These are phyloP conservation scores for Candida namnaoensis DNA, from an alignment of 805 yeast genomes.

Conservation along the genomic window DNA sequence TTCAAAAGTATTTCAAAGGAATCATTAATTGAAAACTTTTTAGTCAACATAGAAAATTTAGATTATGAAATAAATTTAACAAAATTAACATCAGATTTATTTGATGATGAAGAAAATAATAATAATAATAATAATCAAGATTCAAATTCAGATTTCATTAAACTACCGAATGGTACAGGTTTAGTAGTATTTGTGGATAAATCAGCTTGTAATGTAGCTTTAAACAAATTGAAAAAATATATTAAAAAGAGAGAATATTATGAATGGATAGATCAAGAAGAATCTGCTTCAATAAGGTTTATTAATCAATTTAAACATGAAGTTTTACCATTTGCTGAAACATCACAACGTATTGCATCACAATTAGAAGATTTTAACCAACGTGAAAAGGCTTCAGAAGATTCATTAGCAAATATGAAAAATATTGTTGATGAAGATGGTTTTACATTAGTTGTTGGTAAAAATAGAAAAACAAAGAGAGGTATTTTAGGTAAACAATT, in stretches of 20 bases:
- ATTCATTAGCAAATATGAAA: slow-evolving; percentile 44
- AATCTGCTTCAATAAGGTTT: slow-evolving; percentile 32
- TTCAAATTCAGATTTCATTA: slow-evolving; percentile 18
- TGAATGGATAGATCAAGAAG: slow-evolving; percentile 24
- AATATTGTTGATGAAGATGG: slow-evolving; percentile 86
- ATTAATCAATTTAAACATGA: slow-evolving; percentile 27
- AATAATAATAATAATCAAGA: slow-evolving; percentile 14
- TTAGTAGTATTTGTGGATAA: slow-evolving; percentile 69
- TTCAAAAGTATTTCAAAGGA: slow-evolving; percentile 56
- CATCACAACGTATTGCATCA: slow-evolving; percentile 48
- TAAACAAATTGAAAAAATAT: slow-evolving; percentile 48
- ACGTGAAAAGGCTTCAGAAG: slow-evolving; percentile 56
- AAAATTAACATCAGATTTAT: slow-evolving; percentile 49
- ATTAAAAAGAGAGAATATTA: slow-evolving; percentile 24
- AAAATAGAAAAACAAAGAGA: slow-evolving; percentile 74
- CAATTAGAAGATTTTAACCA: slow-evolving; percentile 57
- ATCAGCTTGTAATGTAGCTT: slow-evolving; percentile 54
- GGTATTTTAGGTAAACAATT: slow-evolving; percentile 54
- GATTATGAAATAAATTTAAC: slow-evolving; percentile 44
- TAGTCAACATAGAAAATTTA: slow-evolving; percentile 32
- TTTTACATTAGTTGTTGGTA: slow-evolving; percentile 82
- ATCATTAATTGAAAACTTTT: slow-evolving; percentile 48
- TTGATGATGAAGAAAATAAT: slow-evolving; percentile 21
- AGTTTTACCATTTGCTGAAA: slow-evolving; percentile 36
- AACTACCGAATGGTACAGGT: slow-evolving; percentile 67